Evolutionary conservation across 2,329 filamentous ascomycete genomes (phyloP).

Genomic region (Fusarium torreyae): DNA sequence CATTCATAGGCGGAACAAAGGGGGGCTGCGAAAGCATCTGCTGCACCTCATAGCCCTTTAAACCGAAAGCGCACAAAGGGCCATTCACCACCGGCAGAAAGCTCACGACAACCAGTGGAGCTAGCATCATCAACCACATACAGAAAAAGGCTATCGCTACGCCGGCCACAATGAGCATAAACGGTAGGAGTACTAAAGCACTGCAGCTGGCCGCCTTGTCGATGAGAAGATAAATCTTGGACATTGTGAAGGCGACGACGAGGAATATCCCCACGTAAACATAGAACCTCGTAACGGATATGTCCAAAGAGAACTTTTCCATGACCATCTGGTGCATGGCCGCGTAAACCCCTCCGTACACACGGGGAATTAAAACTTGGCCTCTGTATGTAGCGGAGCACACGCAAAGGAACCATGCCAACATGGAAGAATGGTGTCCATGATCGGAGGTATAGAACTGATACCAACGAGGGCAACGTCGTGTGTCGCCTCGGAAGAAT

Average conservation of each 20-base stretch:
- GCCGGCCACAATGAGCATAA: rapidly evolving
- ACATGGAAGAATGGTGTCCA: not conserved
- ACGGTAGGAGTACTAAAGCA: not conserved
- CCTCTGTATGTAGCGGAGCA: slow-evolving; percentile 13
- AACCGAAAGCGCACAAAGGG: not conserved
- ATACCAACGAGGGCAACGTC: slow-evolving; percentile 20
- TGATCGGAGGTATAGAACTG: not conserved
- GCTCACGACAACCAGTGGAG: not conserved
- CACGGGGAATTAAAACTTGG: not conserved
- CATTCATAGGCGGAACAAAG: not conserved
- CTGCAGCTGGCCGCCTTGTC: not conserved
- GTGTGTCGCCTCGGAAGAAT: slow-evolving; percentile 20
- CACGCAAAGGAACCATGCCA: slow-evolving; percentile 1
- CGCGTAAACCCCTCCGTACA: not conserved
- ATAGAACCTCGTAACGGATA: not conserved
- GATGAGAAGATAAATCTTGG: no score
- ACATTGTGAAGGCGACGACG: rapidly evolving
- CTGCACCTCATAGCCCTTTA: slow-evolving; percentile 6
- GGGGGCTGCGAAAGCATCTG: slow-evolving; percentile 12
- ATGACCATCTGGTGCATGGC: rapidly evolving
- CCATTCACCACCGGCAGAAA: slow-evolving; percentile 3
- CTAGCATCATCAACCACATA: not conserved
- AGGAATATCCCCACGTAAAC: not conserved
- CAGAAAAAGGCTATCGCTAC: not conserved
- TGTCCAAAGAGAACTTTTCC: not conserved